These are phyloP conservation scores for Aspergillus transmontanensis DNA, from an alignment of 2,329 filamentous ascomycete genomes.

Conservation along the genomic window DNA sequence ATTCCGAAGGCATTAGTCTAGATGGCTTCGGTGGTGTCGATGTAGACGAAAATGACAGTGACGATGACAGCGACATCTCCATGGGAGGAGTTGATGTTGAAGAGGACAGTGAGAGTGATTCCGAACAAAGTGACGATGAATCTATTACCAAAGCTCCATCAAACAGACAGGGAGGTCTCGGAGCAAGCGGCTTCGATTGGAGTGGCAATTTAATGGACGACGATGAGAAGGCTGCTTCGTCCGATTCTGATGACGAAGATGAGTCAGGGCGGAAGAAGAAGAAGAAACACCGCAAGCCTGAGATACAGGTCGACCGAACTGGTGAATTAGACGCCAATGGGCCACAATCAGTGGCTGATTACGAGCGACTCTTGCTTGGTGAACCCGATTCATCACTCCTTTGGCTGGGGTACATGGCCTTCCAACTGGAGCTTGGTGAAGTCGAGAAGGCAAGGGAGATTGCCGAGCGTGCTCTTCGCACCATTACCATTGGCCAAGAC, in stretches of 20 bases:
- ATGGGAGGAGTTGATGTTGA: constrained; percentile 51
- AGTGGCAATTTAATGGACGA: constrained; percentile 67
- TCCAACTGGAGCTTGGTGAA: constrained; percentile 91
- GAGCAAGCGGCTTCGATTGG: constrained; percentile 84
- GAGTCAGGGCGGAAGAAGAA: constrained; percentile 57
- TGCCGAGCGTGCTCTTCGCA: constrained; percentile 85
- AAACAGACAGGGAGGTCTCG: constrained; percentile 59
- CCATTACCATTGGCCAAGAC: constrained; percentile 88
- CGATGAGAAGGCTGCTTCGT: constrained; percentile 42
- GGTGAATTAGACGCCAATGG: constrained; percentile 88
- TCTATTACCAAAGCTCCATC: constrained; percentile 38
- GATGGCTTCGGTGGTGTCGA: constrained; percentile 35
- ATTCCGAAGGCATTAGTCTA: constrained; percentile 34
- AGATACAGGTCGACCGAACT: constrained; percentile 83
- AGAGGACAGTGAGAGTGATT: constrained; percentile 46
- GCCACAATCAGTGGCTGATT: constrained; percentile 87
- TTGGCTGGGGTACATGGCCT: constrained; percentile 99
- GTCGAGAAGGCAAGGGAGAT: constrained; percentile 84
- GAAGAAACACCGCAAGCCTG: constrained; percentile 74
- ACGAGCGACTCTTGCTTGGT: constrained; percentile 87
- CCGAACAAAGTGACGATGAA: constrained; percentile 48
- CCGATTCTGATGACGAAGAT: constrained; percentile 54
- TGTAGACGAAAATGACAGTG: constrained; percentile 39
- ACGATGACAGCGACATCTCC: constrained; percentile 35
- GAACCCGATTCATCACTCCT: constrained; percentile 90